Conservation (phyloP, 2,329 filamentous ascomycete species). For the Neofusicoccum umdonicola region DNA sequence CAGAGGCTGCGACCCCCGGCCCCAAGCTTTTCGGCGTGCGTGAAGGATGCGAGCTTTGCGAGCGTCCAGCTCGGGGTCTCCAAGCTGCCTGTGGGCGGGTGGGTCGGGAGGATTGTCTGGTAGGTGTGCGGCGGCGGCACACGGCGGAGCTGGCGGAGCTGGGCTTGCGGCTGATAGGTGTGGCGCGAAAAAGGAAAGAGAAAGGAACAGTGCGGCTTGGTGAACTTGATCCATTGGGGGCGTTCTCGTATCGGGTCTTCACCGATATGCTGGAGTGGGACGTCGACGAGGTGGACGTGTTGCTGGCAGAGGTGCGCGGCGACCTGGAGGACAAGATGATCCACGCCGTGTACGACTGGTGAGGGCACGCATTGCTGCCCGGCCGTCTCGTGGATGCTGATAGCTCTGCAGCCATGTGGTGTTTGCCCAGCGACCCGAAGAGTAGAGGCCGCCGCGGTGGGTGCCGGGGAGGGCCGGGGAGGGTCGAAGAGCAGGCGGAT, state of each 20-base stretch:
- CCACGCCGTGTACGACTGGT: neutral
- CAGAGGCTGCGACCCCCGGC: no score
- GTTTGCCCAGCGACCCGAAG: neutral
- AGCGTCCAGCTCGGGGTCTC: no score
- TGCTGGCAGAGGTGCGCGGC: constrained; percentile 29
- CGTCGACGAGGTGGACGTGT: constrained; percentile 43
- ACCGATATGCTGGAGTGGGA: constrained; percentile 42
- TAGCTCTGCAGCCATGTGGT: neutral
- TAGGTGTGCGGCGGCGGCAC: neutral
- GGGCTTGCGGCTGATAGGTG: no score
- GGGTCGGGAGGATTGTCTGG: neutral
- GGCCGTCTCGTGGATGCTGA: neutral
- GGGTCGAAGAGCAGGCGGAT: neutral
- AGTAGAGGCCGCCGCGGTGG: neutral
- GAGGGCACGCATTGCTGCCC: neutral
- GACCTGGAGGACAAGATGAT: neutral
- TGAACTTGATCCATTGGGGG: constrained; percentile 15
- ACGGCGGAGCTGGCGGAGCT: neutral
- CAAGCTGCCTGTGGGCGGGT: no score
- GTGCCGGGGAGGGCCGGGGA: neutral
- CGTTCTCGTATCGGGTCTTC: constrained; percentile 42
- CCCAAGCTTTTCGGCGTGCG: no score
- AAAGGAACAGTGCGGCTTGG: no score
- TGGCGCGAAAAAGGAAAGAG: no score
- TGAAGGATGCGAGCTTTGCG: no score